phyloP scores from a whole-genome alignment of 352 stramenopile genomes.

The Phytophthora kernoviae region DNA sequence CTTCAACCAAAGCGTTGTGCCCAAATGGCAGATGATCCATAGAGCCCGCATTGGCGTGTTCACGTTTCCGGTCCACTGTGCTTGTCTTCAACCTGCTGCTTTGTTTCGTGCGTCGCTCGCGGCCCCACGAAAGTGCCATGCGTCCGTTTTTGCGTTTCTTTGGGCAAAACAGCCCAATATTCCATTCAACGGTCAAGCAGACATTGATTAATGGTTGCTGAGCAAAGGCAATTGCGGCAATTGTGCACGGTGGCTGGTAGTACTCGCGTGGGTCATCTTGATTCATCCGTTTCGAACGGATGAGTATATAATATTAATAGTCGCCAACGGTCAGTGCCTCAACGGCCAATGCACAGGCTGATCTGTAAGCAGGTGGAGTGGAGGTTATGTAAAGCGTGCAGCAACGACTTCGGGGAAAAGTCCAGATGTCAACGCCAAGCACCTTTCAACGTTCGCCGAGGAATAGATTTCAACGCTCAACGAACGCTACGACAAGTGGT shows the following conservation, averaged over 20 bases:
- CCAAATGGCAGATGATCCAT: constrained; percentile 9
- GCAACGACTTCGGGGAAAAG: constrained; percentile 30
- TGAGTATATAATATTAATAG: constrained; percentile 33
- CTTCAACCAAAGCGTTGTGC: constrained; percentile 5
- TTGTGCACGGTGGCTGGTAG: background rate
- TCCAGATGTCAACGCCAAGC: constrained; percentile 25
- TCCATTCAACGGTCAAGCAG: constrained; percentile 16
- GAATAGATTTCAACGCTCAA: constrained; percentile 28
- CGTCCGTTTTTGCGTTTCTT: constrained; percentile 31
- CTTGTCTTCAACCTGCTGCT: constrained; percentile 6
- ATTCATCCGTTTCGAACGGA: too few relatives aligned
- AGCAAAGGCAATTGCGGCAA: background rate
- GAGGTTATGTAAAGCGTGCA: background rate
- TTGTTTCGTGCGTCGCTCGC: constrained; percentile 5
- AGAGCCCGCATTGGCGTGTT: background rate
- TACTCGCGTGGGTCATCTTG: too few relatives aligned
- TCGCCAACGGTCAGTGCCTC: constrained; percentile 28
- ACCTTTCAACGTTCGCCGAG: too few relatives aligned
- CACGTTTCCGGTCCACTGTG: too few relatives aligned
- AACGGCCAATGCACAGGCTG: constrained; percentile 11
- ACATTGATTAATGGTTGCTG: too few relatives aligned
- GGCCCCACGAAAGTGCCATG: constrained; percentile 5
- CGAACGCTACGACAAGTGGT: constrained; percentile 22
- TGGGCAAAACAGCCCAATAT: too few relatives aligned
- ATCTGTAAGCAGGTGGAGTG: background rate